Conservation (phyloP, 371 early-diverging fungal species). For the Rhizomucor miehei region DNA sequence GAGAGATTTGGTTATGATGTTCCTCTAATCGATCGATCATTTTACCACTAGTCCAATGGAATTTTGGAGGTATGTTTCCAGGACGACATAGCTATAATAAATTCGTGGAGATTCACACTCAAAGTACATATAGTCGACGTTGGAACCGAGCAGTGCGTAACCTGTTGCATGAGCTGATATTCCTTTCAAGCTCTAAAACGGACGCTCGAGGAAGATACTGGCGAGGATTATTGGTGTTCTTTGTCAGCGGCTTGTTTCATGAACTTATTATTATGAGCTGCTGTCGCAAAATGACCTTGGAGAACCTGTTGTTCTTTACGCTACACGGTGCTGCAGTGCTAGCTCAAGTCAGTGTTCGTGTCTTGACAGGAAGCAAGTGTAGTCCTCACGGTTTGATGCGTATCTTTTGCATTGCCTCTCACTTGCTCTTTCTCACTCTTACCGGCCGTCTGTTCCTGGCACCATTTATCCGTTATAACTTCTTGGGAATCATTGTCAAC, state of each 20-base stretch:
- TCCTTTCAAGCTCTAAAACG: constrained; percentile 1
- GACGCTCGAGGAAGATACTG: constrained; percentile 6
- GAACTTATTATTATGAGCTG: constrained; percentile 34
- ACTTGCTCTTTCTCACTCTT: constrained; percentile 25
- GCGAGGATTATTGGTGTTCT: constrained; percentile 24
- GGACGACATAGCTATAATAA: no score
- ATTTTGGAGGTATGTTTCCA: constrained; percentile 35
- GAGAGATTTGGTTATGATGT: constrained; percentile 21
- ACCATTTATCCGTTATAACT: constrained; percentile 22
- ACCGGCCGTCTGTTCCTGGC: constrained; percentile 39
- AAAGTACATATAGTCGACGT: constrained; percentile 21
- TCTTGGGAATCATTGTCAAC: not conserved
- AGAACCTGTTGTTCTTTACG: constrained; percentile 29
- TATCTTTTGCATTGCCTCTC: constrained; percentile 3
- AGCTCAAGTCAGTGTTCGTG: constrained; percentile 16
- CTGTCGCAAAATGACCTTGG: constrained; percentile 32
- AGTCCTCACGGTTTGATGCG: constrained; percentile 11
- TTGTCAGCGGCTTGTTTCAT: constrained; percentile 36
- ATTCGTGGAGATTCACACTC: not conserved
- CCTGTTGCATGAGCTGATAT: constrained; percentile 23
- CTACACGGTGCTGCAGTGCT: constrained; percentile 26
- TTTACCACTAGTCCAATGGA: constrained; percentile 27
- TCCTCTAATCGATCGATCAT: constrained; percentile 12
- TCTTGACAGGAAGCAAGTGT: constrained; percentile 7
- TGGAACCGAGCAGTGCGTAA: constrained; percentile 38